Conservation (phyloP, 768 basidiomycete genomes). For the Piloderma croceum region DNA sequence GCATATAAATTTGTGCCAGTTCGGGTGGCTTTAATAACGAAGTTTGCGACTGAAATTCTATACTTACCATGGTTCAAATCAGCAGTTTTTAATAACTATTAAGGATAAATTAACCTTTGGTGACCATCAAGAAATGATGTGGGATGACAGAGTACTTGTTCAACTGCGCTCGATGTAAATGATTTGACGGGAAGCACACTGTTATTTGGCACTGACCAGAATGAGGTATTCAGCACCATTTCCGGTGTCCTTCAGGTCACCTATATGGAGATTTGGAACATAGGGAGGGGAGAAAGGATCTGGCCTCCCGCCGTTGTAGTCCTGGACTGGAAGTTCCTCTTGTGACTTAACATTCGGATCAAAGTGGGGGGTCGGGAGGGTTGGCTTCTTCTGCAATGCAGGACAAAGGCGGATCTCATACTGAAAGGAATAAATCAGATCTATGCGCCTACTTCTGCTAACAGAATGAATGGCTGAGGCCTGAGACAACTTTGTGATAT, state of each 20-base stretch:
- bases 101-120: constrained; percentile 55
- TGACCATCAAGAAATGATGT: constrained; percentile 81
- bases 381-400: constrained; percentile 74
- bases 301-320: constrained; percentile 27
- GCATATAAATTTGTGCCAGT: constrained; percentile 68
- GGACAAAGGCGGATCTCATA: constrained; percentile 85
- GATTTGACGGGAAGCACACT: too few relatives aligned
- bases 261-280: constrained; percentile 65
- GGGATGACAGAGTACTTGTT: constrained; percentile 86
- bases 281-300: constrained; percentile 91
- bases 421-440: constrained; percentile 34
- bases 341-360: constrained; percentile 21
- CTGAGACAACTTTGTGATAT: too few relatives aligned
- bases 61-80: not conserved
- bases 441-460: not conserved
- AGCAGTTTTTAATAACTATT: not conserved
- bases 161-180: constrained; percentile 49
- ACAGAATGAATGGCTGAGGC: not conserved
- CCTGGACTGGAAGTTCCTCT: constrained; percentile 18
- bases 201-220: constrained; percentile 67
- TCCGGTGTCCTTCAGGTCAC: constrained; percentile 63
- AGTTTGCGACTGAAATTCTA: constrained; percentile 73
- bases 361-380: constrained; percentile 40
- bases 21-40: constrained; percentile 77
- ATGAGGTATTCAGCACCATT: constrained; percentile 56